A percentile compares a stretch with the other conserved stretches of the same genome.
Conservation (phyloP, 495 filamentous ascomycete species). For the Lophiostoma macrostomum region DNA sequence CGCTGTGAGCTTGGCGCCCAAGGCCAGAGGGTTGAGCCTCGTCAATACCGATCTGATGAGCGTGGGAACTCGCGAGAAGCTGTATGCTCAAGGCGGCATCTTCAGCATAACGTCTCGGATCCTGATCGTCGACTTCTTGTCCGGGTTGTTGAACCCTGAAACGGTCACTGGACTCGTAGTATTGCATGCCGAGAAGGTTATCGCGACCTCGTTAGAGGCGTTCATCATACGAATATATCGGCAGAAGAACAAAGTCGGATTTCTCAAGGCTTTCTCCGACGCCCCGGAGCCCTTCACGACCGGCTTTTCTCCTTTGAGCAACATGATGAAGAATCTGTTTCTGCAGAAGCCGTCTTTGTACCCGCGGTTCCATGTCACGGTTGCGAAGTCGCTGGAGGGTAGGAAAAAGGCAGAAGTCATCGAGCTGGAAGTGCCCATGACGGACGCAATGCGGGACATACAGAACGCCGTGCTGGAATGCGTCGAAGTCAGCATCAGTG, state of each 20-base stretch:
- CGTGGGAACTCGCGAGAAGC: conserved; percentile 78
- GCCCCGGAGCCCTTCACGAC: conserved; percentile 87
- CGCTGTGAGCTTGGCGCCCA: conserved; percentile 71
- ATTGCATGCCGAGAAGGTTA: conserved; percentile 81
- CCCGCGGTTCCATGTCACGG: conserved; percentile 91
- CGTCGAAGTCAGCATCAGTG: conserved; percentile 88
- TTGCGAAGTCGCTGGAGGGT: conserved; percentile 84
- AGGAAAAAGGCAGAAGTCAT: conserved; percentile 94
- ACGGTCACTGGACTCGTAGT: conserved; percentile 86
- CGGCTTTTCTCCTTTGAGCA: conserved; percentile 84
- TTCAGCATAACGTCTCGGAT: conserved; percentile 97
- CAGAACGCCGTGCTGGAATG: conserved; percentile 95
- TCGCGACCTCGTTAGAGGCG: conserved; percentile 87
- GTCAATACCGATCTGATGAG: conserved; percentile 94
- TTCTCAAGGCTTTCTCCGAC: conserved; percentile 95
- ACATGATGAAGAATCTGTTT: conserved; percentile 91
- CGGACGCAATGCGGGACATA: conserved; percentile 85
- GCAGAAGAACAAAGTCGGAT: conserved; percentile 87
- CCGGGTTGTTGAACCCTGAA: conserved; percentile 73
- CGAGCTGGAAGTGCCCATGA: conserved; percentile 96
- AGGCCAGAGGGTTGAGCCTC: conserved; percentile 78
- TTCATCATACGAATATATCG: conserved; percentile 93
- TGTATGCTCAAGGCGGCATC: conserved; percentile 85
- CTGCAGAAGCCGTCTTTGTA: conserved; percentile 84
- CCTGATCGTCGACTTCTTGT: conserved; percentile 86